A percentile compares a stretch with the other conserved stretches of the same genome.
Evolutionary conservation across 169 alveolate genomes (phyloP).

Genomic region (Amoebophrya sp.): DNA sequence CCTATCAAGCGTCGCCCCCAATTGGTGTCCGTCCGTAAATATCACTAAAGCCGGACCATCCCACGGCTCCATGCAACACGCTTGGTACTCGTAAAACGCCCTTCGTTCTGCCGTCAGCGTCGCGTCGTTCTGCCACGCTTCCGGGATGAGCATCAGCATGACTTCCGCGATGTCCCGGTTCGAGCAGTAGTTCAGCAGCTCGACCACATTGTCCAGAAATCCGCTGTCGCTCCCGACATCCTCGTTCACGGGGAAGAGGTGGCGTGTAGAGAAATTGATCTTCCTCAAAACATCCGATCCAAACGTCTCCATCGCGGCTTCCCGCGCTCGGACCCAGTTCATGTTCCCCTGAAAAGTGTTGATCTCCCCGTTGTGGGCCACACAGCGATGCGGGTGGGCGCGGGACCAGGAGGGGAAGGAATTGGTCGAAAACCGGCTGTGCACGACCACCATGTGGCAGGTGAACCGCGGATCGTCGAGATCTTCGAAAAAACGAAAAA

Average conservation of each 20-base stretch:
- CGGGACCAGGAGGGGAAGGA: too few species aligned
- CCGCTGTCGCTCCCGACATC: constrained; percentile 26
- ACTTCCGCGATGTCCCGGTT: constrained; percentile 28
- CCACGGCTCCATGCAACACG: constrained; percentile 56
- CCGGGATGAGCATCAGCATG: constrained; percentile 33
- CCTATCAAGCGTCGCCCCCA: constrained; percentile 51
- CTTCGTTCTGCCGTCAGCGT: constrained; percentile 1
- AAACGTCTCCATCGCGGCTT: constrained; percentile 17
- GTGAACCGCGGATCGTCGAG: neutral
- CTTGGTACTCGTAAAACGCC: constrained; percentile 39
- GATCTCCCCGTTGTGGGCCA: constrained; percentile 31
- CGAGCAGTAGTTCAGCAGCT: neutral
- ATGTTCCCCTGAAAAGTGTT: constrained; percentile 35
- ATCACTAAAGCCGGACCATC: constrained; percentile 53
- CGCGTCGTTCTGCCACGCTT: constrained; percentile 26
- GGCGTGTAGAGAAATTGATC: neutral
- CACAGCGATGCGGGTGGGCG: neutral
- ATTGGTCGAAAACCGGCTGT: too few species aligned
- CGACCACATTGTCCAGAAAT: constrained; percentile 27
- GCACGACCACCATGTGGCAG: too few species aligned
- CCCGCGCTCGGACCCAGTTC: constrained; percentile 31
- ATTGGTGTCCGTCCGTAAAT: constrained; percentile 49
- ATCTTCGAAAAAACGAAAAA: neutral
- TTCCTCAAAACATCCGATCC: constrained; percentile 9
- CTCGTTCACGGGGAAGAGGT: neutral